Evolutionary conservation across 2,329 filamentous ascomycete species (phyloP).

Genomic region (Cercospora nicotianae): DNA sequence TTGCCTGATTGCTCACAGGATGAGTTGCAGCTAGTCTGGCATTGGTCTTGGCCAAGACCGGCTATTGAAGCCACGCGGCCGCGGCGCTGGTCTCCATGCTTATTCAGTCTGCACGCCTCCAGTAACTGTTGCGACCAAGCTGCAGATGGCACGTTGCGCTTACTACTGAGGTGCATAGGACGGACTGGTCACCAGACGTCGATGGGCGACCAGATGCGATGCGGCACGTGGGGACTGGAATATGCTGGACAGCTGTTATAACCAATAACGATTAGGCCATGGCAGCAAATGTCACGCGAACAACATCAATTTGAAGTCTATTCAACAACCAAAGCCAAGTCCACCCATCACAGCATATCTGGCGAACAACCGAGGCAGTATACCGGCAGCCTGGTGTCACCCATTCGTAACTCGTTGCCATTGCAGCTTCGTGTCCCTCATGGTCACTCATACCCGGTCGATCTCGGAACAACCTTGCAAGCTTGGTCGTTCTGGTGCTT

Average conservation of each 20-base stretch:
- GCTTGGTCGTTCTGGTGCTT: not conserved
- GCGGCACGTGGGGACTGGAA: not conserved
- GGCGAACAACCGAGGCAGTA: not conserved
- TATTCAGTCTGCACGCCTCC: not conserved
- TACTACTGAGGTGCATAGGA: not conserved
- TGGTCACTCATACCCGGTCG: not conserved
- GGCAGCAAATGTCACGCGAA: not conserved
- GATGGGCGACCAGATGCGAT: not conserved
- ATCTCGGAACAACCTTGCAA: not conserved
- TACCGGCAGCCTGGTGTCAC: not conserved
- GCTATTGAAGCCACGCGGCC: not conserved
- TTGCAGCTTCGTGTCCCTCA: not conserved
- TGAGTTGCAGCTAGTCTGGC: not conserved
- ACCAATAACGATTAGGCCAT: not conserved
- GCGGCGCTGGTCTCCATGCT: not conserved
- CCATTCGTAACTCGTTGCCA: not conserved
- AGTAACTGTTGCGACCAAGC: not conserved
- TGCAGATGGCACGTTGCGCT: not conserved
- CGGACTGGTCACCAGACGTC: not conserved
- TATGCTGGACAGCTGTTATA: not conserved
- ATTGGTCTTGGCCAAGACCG: not conserved
- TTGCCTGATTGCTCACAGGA: not conserved
- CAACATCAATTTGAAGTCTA: not conserved
- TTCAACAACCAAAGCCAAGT: not conserved
- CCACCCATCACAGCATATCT: not conserved